Evolutionary conservation across 2,329 filamentous ascomycete genomes (phyloP), one percentile per base, ranked within the genome.

Genomic region (Diaporthe vaccinii): DNA sequence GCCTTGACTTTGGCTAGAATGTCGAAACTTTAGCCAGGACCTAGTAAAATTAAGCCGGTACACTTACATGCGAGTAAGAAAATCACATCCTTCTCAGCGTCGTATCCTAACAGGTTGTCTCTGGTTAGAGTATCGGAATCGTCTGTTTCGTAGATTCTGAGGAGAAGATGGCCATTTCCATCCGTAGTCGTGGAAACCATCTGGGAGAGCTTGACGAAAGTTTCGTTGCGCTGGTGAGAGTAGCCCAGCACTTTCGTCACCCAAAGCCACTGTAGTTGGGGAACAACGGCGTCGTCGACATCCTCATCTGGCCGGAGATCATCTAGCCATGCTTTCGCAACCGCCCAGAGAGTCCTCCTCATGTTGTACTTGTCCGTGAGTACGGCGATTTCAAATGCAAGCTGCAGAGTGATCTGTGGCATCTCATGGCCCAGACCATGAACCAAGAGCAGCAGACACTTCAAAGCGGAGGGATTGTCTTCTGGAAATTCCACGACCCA

Each of bases 351-450:
- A 7, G 9, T 1, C 3, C 8, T 34, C 0, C 80, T 81, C 15
- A 81, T 75, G 69, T 82, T 79, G 76, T 83, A 83, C 58, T 83
- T 83, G 44, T 83, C 77, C 1, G 80, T 80, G 22, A 83, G 44
- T 0, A 81, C 77, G 0, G 81, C 79, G 4, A 83, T 72, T 0
- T 80, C 72, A 75, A 80, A 83, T 2, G 34, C 65, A 22, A 68
- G 46, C 31, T 68, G 31, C 15, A 68, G 3, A 9, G 7, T 0
- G n/a, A 68, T 8, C 1, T 53, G 0, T 41, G 31, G 65, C 14
- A 53, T n/a, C 46, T 41, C 22, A 9, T 68, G 46, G 1, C 65
- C 79, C 2, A 79, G 74, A 20, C 78, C 78, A 65, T 84, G 83
- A 7, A 79, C 77, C 44, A 84, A 82, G 4, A 68, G 65, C 8